phyloP scores from a whole-genome alignment of 148 eudicot genomes.

The Spergularia marina region DNA sequence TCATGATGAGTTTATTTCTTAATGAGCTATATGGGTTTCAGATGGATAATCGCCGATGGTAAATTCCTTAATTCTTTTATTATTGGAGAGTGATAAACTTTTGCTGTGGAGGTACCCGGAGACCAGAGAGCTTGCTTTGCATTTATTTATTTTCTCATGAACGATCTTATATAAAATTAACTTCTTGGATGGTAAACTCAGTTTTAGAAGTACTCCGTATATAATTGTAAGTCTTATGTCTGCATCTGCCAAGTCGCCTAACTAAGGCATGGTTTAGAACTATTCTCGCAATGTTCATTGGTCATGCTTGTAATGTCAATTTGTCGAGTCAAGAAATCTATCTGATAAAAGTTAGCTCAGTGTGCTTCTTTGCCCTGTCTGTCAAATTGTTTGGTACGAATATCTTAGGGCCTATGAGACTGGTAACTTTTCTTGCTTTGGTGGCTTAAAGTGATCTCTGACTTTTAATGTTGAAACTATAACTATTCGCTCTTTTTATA shows the following conservation, averaged over 20 bases:
- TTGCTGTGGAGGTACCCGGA: constrained; percentile 3
- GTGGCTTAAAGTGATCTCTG: neutral
- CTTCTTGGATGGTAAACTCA: neutral
- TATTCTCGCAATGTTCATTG: neutral
- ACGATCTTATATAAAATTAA: neutral
- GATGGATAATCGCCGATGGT: constrained; percentile 92
- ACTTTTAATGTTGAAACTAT: constrained; percentile 2
- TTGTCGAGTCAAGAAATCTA: neutral
- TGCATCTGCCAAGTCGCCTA: constrained; percentile 4
- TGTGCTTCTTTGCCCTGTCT: neutral
- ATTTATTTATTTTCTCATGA: neutral
- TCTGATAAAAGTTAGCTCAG: neutral
- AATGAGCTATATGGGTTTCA: constrained; percentile 97
- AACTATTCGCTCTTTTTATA: constrained; percentile 24
- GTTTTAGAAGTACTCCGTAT: neutral
- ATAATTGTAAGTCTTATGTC: neutral
- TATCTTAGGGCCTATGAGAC: neutral
- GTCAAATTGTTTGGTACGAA: neutral
- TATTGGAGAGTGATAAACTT: constrained; percentile 1
- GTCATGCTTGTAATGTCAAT: constrained; percentile 1
- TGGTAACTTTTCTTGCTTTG: neutral
- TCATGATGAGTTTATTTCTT: constrained; percentile 89
- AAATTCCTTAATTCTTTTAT: constrained; percentile 21
- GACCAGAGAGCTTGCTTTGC: neutral
- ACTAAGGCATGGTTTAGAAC: neutral